Base-by-base conservation (phyloP, 495 filamentous ascomycete species). In the Xylaria intraflava region DNA sequence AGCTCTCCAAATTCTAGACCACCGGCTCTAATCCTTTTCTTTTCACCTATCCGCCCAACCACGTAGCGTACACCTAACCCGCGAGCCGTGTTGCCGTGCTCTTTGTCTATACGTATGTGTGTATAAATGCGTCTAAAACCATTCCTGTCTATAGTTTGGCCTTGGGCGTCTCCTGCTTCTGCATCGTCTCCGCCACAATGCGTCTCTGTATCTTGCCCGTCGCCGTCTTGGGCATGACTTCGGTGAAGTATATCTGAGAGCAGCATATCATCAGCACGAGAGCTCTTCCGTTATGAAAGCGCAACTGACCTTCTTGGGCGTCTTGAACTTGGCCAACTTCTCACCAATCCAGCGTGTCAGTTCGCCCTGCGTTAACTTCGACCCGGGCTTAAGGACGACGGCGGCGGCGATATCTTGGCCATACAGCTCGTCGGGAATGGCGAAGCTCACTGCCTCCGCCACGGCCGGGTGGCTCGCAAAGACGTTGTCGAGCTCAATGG, bases 141-240 rank as follows among this genome's bases (percentile, higher is more conserved):
- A 19, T 24, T 9, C 14, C 10, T 42, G 35, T 53, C 46, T 70
- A 77, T 40, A 77, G 56, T 62, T 75, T 75, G 0, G 66, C 55
- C 61, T 68, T 69, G 20, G 57, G 51, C 17, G 57, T 56, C 23
- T 76, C 74, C 59, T 73, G 65, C 69, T 82, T 85, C 63, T 80
- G 69, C 85, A 93, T 91, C 12, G 78, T 75, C 68, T 91, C 85
- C 5, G 89, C 88, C 10, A 92, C 87, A 55, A 88, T 84, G 29
- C 87, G 77, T 49, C 88, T 71, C 69, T 92, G 89, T 47, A 92
- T 83, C 73, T 92, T 94, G 24, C 89, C 88, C 7, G 88, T 94
- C n/a, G 88, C 86, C 20, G 89, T 94, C 73, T 92, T 92, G 31
- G 88, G 88, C 81, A 93, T 91, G 51, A 81, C 69, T 48, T 87